These are phyloP conservation scores for Jaminaea rosea DNA, from an alignment of 1,284 basidiomycete species.

Conservation along the genomic window DNA sequence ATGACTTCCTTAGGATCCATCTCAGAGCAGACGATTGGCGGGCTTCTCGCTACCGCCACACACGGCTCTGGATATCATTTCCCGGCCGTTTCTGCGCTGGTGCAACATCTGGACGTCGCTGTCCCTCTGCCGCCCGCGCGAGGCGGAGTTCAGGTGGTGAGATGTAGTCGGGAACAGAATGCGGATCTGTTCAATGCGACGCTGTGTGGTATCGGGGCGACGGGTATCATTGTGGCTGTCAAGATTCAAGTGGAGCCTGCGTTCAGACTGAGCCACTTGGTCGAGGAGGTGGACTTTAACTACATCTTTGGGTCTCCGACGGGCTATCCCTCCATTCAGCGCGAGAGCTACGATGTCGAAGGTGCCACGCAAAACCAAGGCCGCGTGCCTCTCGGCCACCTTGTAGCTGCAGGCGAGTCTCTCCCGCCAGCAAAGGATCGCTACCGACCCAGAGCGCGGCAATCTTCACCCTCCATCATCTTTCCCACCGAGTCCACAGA, in stretches of 20 bases:
- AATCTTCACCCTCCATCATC: not conserved
- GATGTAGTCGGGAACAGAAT: conserved; percentile 60
- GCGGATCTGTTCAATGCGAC: conserved; percentile 78
- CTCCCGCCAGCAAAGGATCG: conserved; percentile 12
- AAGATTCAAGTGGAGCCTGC: conserved; percentile 70
- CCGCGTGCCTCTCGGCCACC: conserved; percentile 17
- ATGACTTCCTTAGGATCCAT: conserved; percentile 92
- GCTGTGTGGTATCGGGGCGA: conserved; percentile 87
- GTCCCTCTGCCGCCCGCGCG: conserved; percentile 45
- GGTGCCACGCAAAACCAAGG: conserved; percentile 1
- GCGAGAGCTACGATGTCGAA: not conserved
- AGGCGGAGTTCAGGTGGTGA: conserved; percentile 61
- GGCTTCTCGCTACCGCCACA: conserved; percentile 85
- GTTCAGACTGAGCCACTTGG: conserved; percentile 72
- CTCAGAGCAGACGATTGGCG: conserved; percentile 91
- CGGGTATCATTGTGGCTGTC: conserved; percentile 75
- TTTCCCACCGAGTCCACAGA: not conserved
- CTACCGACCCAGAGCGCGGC: not conserved
- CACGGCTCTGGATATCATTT: conserved; percentile 80
- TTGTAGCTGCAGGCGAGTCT: conserved; percentile 25
- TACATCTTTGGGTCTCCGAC: conserved; percentile 51
- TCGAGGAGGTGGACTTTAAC: conserved; percentile 61
- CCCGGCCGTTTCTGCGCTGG: conserved; percentile 73
- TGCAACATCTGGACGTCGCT: conserved; percentile 65
- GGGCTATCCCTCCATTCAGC: conserved; percentile 6